Evolutionary conservation across 192 early-diverging fungal species (phyloP).

Genomic region (Gorgonomyces haynaldii): DNA sequence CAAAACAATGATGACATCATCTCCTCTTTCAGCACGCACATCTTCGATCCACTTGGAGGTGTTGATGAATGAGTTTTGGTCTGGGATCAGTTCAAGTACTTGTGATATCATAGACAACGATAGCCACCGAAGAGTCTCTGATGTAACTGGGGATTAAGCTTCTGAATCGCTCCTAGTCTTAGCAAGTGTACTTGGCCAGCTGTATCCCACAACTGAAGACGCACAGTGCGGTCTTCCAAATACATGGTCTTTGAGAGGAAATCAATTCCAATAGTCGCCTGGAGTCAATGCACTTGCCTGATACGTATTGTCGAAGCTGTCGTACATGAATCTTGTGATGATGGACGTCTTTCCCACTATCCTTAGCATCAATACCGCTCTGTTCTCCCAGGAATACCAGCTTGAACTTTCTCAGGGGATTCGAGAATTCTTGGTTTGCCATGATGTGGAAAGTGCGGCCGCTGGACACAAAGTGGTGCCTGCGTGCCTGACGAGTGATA

Average conservation of each 20-base stretch:
- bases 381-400: constrained; percentile 99
- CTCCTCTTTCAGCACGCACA: constrained; percentile 93
- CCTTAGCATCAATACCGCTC: constrained; percentile 54
- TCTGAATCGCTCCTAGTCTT: constrained; percentile 76
- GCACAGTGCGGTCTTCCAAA: constrained; percentile 92
- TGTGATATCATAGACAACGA: constrained; percentile 96
- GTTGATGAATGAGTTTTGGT: constrained; percentile 84
- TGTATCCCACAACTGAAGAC: constrained; percentile 98
- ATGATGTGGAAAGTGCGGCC: no score
- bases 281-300: constrained; percentile 25
- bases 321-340: constrained; percentile 99
- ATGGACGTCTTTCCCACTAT: constrained; percentile 96
- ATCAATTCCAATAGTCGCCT: constrained; percentile 99
- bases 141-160: constrained; percentile 97
- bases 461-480: no score
- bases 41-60: constrained; percentile 99
- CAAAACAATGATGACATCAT: constrained; percentile 95
- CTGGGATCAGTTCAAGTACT: constrained; percentile 38
- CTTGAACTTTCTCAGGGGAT: constrained; percentile 74
- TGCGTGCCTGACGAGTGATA: no score
- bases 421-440: no score
- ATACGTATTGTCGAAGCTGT: constrained; percentile 99
- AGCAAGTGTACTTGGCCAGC: constrained; percentile 58
- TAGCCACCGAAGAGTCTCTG: constrained; percentile 92
- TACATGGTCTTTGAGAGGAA: constrained; percentile 99